A percentile compares a stretch with the other conserved stretches of the same genome.
Evolutionary conservation across 768 basidiomycete species (phyloP).

Genomic region (Tylopilus felleus): DNA sequence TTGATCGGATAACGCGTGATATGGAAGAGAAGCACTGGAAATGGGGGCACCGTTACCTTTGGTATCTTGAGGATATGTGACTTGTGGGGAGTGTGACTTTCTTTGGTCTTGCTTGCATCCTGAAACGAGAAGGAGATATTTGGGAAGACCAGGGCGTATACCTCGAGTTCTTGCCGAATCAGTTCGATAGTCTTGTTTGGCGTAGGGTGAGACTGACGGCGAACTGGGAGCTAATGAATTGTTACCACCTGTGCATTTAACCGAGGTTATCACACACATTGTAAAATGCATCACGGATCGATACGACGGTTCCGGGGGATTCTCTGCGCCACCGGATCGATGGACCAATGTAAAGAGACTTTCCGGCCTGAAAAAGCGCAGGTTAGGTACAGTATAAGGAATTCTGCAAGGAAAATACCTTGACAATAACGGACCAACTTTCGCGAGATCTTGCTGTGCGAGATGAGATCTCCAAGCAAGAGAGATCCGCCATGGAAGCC

Average conservation of each 20-base stretch:
- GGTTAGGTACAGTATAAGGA: neutral
- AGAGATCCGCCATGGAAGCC: conserved; percentile 77
- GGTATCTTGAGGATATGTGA: conserved; percentile 57
- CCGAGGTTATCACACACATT: conserved; percentile 51
- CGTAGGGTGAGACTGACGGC: conserved; percentile 67
- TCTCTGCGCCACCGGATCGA: conserved; percentile 75
- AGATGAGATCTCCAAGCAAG: conserved; percentile 78
- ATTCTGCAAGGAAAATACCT: conserved; percentile 43
- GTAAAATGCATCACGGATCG: conserved; percentile 85
- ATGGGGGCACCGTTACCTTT: conserved; percentile 45
- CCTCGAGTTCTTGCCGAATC: conserved; percentile 69
- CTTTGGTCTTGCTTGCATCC: conserved; percentile 41
- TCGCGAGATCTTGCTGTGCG: conserved; percentile 59
- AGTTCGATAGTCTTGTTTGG: conserved; percentile 58
- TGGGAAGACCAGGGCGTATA: conserved; percentile 70
- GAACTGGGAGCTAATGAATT: conserved; percentile 65
- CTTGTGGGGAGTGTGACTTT: conserved; percentile 33
- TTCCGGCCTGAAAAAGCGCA: conserved; percentile 49
- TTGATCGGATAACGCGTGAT: conserved; percentile 33
- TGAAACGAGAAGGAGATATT: conserved; percentile 67
- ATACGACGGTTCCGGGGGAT: conserved; percentile 74
- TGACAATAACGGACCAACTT: conserved; percentile 75
- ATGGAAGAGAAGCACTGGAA: conserved; percentile 11
- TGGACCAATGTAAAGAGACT: conserved; percentile 64
- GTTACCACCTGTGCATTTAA: conserved; percentile 3